These are phyloP conservation scores for Pyropia yezoensis DNA, from an alignment of 23 red algal genomes.

Conservation along the genomic window DNA sequence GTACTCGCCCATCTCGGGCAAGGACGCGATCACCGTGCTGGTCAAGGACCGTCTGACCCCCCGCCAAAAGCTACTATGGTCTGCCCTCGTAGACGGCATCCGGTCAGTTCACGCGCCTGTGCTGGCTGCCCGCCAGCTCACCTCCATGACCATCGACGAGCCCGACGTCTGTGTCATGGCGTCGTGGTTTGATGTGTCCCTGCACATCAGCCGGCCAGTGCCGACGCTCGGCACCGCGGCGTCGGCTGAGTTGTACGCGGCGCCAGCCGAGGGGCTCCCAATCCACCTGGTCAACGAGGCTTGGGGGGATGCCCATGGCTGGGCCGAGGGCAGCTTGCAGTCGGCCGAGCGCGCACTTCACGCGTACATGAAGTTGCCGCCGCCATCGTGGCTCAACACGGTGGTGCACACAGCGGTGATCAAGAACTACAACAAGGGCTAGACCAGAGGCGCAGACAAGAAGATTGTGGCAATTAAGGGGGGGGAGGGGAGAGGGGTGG, in stretches of 20 bases:
- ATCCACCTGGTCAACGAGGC: constrained; percentile 39
- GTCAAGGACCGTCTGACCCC: constrained; percentile 20
- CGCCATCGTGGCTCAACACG: constrained; percentile 24
- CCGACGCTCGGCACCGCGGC: no score
- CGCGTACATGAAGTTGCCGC: constrained; percentile 14
- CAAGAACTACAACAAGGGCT: constrained; percentile 22
- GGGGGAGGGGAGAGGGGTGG: no score
- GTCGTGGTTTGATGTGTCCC: constrained; percentile 14
- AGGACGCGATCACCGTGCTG: constrained; percentile 2
- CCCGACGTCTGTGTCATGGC: constrained; percentile 25
- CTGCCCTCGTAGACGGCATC: constrained; percentile 4
- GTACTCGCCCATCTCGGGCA: constrained; percentile 23
- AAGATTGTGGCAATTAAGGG: no score
- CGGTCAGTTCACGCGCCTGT: not conserved
- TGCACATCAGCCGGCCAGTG: not conserved
- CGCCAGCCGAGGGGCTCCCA: constrained; percentile 21
- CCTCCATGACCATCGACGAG: no score
- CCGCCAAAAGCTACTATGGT: constrained; percentile 11
- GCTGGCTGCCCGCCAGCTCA: constrained; percentile 1
- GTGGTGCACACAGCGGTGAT: constrained; percentile 30
- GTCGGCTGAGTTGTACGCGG: constrained; percentile 2
- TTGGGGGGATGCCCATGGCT: constrained; percentile 29
- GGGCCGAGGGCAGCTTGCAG: constrained; percentile 25
- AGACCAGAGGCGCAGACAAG: no score
- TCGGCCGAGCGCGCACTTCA: constrained; percentile 37